Percentiles rank a stretch among this genome's conserved stretches.
Conservation (phyloP, 129 eudicot genomes). For the Flaveria brownii region DNA sequence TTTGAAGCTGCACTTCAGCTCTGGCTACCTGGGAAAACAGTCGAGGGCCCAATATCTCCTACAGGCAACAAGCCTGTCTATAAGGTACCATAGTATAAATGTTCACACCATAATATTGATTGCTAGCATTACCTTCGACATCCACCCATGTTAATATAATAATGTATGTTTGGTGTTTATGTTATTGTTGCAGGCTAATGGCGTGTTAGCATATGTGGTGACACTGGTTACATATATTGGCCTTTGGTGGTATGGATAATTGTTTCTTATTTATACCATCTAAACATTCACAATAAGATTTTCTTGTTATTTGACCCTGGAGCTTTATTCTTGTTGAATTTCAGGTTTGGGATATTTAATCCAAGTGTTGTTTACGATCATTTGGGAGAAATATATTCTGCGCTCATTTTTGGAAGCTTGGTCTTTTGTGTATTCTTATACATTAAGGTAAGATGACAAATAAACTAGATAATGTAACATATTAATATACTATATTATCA, state of each 20-base stretch:
- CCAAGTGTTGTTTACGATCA: conserved; percentile 86
- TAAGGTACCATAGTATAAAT: conserved; percentile 49
- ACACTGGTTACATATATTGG: conserved; percentile 76
- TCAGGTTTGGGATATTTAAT: conserved; percentile 92
- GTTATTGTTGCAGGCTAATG: conserved; percentile 74
- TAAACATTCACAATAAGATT: background rate
- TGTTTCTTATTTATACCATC: background rate
- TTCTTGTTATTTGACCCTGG: background rate
- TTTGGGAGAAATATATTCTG: conserved; percentile 90
- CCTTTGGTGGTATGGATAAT: conserved; percentile 86
- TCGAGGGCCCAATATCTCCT: conserved; percentile 94
- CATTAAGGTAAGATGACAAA: conserved; percentile 57
- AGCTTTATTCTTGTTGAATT: conserved; percentile 13
- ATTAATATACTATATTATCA: conserved; percentile 2
- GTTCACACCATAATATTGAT: background rate
- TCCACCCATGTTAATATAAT: background rate
- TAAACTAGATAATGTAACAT: background rate
- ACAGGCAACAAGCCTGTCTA: conserved; percentile 85
- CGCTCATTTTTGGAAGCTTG: conserved; percentile 89
- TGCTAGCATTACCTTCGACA: background rate
- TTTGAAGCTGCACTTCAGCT: conserved; percentile 97
- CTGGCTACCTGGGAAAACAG: conserved; percentile 76
- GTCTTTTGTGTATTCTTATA: conserved; percentile 80
- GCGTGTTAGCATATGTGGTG: conserved; percentile 78
- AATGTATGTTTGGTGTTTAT: conserved; percentile 20